A percentile compares a stretch with the other conserved stretches of the same genome.
phyloP scores from a whole-genome alignment of 345 rosid species.

The Barbarea vulgaris region DNA sequence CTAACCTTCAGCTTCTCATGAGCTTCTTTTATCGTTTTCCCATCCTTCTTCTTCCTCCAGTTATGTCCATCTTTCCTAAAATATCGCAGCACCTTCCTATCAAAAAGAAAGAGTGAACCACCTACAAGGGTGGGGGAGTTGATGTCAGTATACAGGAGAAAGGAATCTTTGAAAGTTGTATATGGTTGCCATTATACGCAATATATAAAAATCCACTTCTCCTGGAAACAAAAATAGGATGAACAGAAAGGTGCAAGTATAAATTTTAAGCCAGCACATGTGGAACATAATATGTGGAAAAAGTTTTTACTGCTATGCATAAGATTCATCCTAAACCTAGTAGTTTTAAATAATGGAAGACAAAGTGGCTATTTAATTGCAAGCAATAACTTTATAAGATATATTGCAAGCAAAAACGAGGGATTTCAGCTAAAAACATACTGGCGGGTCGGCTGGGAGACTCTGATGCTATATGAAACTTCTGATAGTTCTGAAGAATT shows the following conservation, averaged over 20 bases:
- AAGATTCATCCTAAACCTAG: not conserved
- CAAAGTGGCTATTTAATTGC: not conserved
- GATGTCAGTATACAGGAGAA: conserved; percentile 31
- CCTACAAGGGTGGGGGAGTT: conserved; percentile 50
- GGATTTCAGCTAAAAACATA: conserved; percentile 43
- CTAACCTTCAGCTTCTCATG: conserved; percentile 86
- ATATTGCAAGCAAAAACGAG: conserved; percentile 1
- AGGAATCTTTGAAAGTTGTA: not conserved
- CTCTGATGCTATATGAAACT: conserved; percentile 77
- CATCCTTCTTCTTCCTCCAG: conserved; percentile 94
- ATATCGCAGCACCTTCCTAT: conserved; percentile 87
- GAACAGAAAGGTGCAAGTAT: not conserved
- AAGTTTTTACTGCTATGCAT: not conserved
- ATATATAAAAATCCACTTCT: not conserved
- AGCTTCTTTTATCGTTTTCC: conserved; percentile 90
- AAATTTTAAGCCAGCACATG: not conserved
- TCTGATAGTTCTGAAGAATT: conserved; percentile 76
- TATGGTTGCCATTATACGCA: not conserved
- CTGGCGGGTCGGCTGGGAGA: conserved; percentile 79
- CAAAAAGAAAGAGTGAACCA: conserved; percentile 94
- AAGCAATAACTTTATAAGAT: not conserved
- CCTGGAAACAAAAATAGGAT: not conserved
- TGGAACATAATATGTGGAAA: not conserved
- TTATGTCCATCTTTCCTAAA: conserved; percentile 92
- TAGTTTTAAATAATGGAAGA: not conserved